phyloP scores from a whole-genome alignment of 148 eudicot species.

The Tetragonia tetragonoides region DNA sequence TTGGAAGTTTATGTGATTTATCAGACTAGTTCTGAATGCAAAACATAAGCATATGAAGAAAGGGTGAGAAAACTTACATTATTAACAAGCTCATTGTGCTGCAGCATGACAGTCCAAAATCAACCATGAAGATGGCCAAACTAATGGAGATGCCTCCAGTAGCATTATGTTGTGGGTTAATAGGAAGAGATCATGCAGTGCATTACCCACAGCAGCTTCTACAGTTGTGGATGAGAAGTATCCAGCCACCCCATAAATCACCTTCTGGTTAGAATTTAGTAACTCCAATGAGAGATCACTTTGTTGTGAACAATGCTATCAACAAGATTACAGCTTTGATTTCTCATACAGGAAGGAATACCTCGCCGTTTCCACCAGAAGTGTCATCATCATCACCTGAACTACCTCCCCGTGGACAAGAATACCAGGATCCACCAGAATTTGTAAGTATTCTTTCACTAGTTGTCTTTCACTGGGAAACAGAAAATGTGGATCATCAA shows the following conservation, averaged over 20 bases:
- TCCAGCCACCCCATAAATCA: slow-evolving; percentile 54
- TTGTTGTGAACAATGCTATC: not conserved
- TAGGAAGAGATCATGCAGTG: slow-evolving; percentile 37
- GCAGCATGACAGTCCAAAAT: slow-evolving; percentile 35
- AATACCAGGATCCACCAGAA: slow-evolving; percentile 41
- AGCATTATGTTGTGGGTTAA: slow-evolving; percentile 48
- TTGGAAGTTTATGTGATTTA: not conserved
- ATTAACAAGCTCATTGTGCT: slow-evolving; percentile 2
- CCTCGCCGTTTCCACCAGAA: slow-evolving; percentile 52
- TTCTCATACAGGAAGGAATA: slow-evolving; percentile 45
- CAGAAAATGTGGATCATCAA: slow-evolving; percentile 9
- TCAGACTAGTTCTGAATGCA: not conserved
- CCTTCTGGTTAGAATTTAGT: slow-evolving; percentile 59
- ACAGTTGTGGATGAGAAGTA: slow-evolving; percentile 61
- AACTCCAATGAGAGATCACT: not conserved
- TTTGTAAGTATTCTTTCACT: slow-evolving; percentile 41
- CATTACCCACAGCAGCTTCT: slow-evolving; percentile 69
- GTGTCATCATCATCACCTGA: slow-evolving; percentile 58
- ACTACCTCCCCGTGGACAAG: slow-evolving; percentile 28
- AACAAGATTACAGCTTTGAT: not conserved
- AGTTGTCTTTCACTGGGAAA: not conserved
- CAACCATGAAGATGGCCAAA: slow-evolving; percentile 49
- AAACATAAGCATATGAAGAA: not conserved
- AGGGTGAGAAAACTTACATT: not conserved
- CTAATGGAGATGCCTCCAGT: slow-evolving; percentile 76